Base-by-base conservation (phyloP, 768 basidiomycete species). In the Cyathus striatus region DNA sequence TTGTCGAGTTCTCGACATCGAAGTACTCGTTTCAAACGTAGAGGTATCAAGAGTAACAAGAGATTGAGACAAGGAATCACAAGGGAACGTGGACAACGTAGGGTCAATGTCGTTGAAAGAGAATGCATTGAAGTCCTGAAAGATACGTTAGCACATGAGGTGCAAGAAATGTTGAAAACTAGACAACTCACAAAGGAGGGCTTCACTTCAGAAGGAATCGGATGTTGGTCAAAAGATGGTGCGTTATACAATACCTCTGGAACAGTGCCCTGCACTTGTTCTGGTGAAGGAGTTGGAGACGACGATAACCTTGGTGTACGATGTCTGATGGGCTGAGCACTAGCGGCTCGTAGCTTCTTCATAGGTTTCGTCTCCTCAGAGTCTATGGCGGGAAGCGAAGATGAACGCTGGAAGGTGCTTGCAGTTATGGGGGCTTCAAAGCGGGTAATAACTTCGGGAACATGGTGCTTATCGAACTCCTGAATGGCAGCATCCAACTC, bases 381-480 rank as follows among this genome's bases (percentile, higher is more conserved):
- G 18, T 43, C 42, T 3, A 20, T 17, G 10, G 25, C 36, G 18
- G 30, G 42, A 2, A 24, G 12, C 9, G 42, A 43, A 6, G 42
- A 78, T 18, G 78, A 78, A 25, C 81, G 78, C 30, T 72, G 69
- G 59, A 75, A 84, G 42, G 73, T 68, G 26, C 73, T 70, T 6
- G 80, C 84, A 1, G 85, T 87, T 30, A 87, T 76, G 32, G 85
- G 85, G 1, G 75, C 69, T 58, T 86, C 83, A 57, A 87, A 87
- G 41, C 83, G 73, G 7, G 85, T 85, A 33, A 84, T 69, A 53
- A 87, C 65, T 59, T 80, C 73, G 7, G 82, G 72, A 30, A 75
- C 64, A 54, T 72, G 70, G 49, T 70, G 54, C 52, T 70, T 67
- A 67, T 69, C 82, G 67, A 69, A 73, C 63, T 70, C 79, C 56